A percentile compares a stretch with the other conserved stretches of the same genome.
Conservation (phyloP, 2,329 filamentous ascomycete species). For the Mariannaea sp. region DNA sequence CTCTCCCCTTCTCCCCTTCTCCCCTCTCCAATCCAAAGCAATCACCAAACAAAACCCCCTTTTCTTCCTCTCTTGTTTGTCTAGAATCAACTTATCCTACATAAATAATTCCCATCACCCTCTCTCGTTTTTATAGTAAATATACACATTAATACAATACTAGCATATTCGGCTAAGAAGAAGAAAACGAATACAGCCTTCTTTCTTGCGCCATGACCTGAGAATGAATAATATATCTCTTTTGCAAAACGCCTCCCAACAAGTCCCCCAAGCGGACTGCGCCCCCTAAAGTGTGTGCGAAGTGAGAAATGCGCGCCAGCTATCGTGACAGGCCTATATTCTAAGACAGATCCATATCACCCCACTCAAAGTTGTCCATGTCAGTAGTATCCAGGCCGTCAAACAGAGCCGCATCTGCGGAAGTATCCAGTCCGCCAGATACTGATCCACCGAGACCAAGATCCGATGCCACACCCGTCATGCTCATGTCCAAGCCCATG, state of each 20-base stretch:
- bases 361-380: constrained; percentile 53
- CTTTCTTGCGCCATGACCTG: background rate
- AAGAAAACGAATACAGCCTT: background rate
- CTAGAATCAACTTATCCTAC: no score
- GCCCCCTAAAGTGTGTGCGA: background rate
- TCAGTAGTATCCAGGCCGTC: constrained; percentile 43
- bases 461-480: constrained; percentile 46
- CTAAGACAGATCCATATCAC: constrained; percentile 42
- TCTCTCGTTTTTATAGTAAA: no score
- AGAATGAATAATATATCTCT: no score
- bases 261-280: background rate
- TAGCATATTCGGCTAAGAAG: no score
- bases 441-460: constrained; percentile 46
- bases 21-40: no score
- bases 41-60: no score
- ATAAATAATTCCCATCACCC: no score
- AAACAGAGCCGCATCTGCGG: constrained; percentile 48
- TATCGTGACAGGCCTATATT: background rate
- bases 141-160: no score
- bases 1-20: no score
- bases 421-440: constrained; percentile 39
- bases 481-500: constrained; percentile 52
- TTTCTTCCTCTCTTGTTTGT: no score
- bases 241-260: no score
- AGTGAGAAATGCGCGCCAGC: background rate